Base-by-base conservation (phyloP, 2,329 filamentous ascomycete species). In the Cryphonectria radicalis region DNA sequence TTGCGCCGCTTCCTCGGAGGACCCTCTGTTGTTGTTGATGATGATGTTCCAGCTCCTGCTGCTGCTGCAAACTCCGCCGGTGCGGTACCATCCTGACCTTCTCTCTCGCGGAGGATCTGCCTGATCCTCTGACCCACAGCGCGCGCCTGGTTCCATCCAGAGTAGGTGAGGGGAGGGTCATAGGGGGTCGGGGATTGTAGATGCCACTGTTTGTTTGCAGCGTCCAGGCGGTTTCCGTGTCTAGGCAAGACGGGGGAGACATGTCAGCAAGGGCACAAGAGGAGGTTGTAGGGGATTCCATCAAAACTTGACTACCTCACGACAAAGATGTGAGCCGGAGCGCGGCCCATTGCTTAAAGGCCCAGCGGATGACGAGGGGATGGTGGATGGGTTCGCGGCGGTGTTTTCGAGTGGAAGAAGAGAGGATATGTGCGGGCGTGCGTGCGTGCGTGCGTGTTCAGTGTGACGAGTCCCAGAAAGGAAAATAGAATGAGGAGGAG, bases 181-280 rank as follows among this genome's bases (percentile, higher is more conserved):
- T 98, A 99, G 1, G 96, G 96, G 7, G 94, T 95, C 1, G 95
- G 93, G 7, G 96, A 97, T 42, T 93, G 92, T 69, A 97, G 87
- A 81, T 98, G 94, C 96, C 96, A 99, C 80, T 93, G 90, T 80
- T 95, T 94, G 85, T 99, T 95, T 73, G 95, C 94, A 70, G 94
- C 94, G 81, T 99, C 96, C 71, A 99, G 91, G 76, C 96, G 92
- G 77, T 95, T 93, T 78, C 96, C 96, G 81, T 99, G 96, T 82
- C 96, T 91, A 72, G 11, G 19, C 10, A 3, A 25, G 37, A 50
- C 4, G 40, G 46, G 63, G 7, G 28, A 37, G 14, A 13, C n/a
- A 35, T 5, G 10, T 59, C 43, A 50, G 43, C 4, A 28, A 66
- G 43, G n/a, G 40, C 5, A 14, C 17, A n/a, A 28, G 14, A 17